A percentile compares a stretch with the other conserved stretches of the same genome.
Conservation (phyloP, 148 eudicot species). For the Rhododendron molle region DNA sequence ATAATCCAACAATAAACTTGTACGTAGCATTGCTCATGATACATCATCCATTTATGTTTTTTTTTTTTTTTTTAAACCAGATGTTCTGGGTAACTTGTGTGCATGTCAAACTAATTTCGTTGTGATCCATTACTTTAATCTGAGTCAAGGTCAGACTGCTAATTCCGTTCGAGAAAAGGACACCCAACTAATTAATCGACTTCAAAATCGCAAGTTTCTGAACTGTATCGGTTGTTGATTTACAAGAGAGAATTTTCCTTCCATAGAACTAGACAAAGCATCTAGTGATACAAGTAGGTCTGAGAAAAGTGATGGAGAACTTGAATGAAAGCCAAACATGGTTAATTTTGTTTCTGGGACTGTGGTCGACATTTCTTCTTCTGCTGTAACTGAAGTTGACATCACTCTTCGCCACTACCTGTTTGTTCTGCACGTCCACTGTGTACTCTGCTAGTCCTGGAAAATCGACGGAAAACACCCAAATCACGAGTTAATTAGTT, state of each 20-base stretch:
- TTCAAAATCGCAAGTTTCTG: background rate
- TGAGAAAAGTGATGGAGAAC: slow-evolving; percentile 35
- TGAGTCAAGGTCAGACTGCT: background rate
- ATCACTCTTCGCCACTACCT: slow-evolving; percentile 39
- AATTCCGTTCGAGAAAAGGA: no score
- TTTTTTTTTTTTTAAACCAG: no score
- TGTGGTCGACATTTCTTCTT: background rate
- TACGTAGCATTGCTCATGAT: no score
- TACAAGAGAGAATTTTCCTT: background rate
- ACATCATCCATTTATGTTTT: no score
- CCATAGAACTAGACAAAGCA: background rate
- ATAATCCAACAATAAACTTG: no score
- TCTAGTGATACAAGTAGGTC: background rate
- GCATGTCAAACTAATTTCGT: no score
- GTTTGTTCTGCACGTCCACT: slow-evolving; percentile 39
- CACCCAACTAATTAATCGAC: background rate
- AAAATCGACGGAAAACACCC: background rate
- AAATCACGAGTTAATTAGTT: background rate
- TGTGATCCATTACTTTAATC: background rate
- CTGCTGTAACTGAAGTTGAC: slow-evolving; percentile 12
- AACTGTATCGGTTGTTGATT: background rate
- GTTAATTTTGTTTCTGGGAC: background rate
- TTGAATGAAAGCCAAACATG: background rate
- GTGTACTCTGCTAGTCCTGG: slow-evolving; percentile 45
- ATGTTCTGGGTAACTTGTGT: no score